Evolutionary conservation across 1,284 basidiomycete genomes (phyloP).

Genomic region (Ceratobasidium sp.): DNA sequence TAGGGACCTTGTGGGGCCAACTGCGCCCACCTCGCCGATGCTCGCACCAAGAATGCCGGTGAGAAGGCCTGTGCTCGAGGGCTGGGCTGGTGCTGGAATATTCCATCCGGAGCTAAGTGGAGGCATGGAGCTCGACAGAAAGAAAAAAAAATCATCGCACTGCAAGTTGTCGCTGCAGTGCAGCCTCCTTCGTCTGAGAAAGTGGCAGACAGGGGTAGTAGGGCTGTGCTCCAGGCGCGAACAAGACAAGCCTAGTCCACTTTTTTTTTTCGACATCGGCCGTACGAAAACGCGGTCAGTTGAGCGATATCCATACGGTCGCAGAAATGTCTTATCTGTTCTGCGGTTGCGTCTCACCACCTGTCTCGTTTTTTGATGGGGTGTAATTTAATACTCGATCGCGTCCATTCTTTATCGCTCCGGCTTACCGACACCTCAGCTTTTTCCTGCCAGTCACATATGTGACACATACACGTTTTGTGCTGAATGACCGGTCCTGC

Average conservation of each 20-base stretch:
- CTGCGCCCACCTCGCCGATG: slow-evolving; percentile 13
- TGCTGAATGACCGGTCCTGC: too few relatives aligned
- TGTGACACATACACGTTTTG: not conserved
- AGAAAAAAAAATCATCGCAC: too few relatives aligned
- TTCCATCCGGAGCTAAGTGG: too few relatives aligned
- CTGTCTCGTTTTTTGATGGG: not conserved
- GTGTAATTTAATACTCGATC: not conserved
- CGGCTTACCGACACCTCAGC: not conserved
- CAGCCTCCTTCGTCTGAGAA: too few relatives aligned
- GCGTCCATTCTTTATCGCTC: not conserved
- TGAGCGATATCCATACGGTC: not conserved
- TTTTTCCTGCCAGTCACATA: not conserved
- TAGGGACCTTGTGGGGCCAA: slow-evolving; percentile 3
- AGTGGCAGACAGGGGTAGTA: not conserved
- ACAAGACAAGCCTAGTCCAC: not conserved
- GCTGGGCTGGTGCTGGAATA: too few relatives aligned
- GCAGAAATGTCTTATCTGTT: slow-evolving; percentile 25
- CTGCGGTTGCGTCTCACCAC: slow-evolving; percentile 22
- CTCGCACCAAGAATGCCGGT: slow-evolving; percentile 5
- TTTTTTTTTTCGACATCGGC: not conserved
- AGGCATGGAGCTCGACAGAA: too few relatives aligned
- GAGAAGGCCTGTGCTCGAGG: too few relatives aligned
- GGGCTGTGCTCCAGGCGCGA: not conserved
- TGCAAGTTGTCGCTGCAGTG: too few relatives aligned
- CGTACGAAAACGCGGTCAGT: not conserved